Conservation (phyloP, 2,329 filamentous ascomycete genomes). For the Pseudopyricularia cyperi region DNA sequence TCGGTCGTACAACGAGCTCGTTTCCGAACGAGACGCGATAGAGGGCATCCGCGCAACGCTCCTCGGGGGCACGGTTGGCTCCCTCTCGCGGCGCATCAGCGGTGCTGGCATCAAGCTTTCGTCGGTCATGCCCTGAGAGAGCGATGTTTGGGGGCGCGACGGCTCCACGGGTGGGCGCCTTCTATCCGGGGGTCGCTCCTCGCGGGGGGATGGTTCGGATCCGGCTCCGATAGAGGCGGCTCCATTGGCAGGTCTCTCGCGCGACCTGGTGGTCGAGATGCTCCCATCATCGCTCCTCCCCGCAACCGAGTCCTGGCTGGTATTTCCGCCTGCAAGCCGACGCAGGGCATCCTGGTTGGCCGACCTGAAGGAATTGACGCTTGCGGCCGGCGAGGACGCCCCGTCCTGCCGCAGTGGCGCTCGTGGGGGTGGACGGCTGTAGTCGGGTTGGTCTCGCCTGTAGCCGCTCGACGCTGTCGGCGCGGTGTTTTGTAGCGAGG, state of each 20-base stretch:
- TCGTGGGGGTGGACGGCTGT: slow-evolving; percentile 13
- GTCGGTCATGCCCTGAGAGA: slow-evolving; percentile 23
- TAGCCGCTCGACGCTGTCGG: slow-evolving; percentile 8
- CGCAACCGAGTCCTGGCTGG: slow-evolving; percentile 44
- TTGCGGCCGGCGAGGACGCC: slow-evolving; percentile 33
- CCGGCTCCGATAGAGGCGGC: slow-evolving; percentile 4
- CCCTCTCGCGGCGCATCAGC: slow-evolving; percentile 35
- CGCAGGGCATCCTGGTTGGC: slow-evolving; percentile 29
- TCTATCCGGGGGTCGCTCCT: slow-evolving; percentile 45
- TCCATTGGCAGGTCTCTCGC: slow-evolving; percentile 24
- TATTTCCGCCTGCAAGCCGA: slow-evolving; percentile 35
- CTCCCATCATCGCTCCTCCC: slow-evolving; percentile 38
- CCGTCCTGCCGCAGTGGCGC: slow-evolving; percentile 15
- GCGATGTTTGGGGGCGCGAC: slow-evolving; percentile 30
- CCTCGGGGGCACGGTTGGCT: slow-evolving; percentile 33
- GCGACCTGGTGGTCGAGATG: slow-evolving; percentile 34
- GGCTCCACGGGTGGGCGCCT: slow-evolving; percentile 55
- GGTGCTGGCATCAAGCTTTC: slow-evolving; percentile 45
- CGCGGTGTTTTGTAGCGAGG: not conserved
- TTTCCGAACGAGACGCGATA: slow-evolving; percentile 15
- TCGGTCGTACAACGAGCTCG: slow-evolving; percentile 20
- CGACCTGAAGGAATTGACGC: slow-evolving; percentile 34
- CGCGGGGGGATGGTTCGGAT: slow-evolving; percentile 13
- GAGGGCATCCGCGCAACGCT: slow-evolving; percentile 21
- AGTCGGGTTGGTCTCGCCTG: slow-evolving; percentile 3